A percentile compares a stretch with the other conserved stretches of the same genome.
These are phyloP conservation scores for Pythium coloratum DNA, from an alignment of 352 stramenopile genomes.

Conservation along the genomic window DNA sequence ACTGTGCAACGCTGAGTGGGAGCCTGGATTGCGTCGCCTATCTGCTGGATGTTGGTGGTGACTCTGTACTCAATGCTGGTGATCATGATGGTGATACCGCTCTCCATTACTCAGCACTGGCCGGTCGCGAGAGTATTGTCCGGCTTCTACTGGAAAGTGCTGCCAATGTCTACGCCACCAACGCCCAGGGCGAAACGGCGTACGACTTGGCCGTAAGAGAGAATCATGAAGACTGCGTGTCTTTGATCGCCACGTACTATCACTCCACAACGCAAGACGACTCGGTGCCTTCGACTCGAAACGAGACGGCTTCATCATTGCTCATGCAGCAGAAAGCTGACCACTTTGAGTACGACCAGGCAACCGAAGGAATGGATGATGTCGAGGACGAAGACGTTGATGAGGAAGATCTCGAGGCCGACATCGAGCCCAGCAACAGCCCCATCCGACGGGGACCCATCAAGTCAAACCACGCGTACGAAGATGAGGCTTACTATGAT, in stretches of 20 bases:
- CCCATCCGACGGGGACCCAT: conserved; percentile 30
- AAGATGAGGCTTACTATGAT: background rate
- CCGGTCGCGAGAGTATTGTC: conserved; percentile 61
- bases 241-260: conserved; percentile 62
- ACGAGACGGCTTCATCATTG: conserved; percentile 50
- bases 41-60: conserved; percentile 78
- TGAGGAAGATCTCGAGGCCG: conserved; percentile 19
- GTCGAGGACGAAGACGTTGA: conserved; percentile 11
- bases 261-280: conserved; percentile 28
- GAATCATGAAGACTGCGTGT: conserved; percentile 44
- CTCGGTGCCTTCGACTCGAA: conserved; percentile 32
- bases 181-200: conserved; percentile 61
- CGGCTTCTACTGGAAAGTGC: conserved; percentile 77
- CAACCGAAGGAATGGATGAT: conserved; percentile 19
- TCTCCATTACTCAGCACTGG: conserved; percentile 70
- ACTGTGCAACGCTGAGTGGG: conserved; percentile 65
- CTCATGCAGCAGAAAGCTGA: conserved; percentile 31
- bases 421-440: conserved; percentile 28
- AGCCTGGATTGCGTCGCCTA: conserved; percentile 75
- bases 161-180: conserved; percentile 61
- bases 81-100: conserved; percentile 77
- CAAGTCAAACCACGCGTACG: background rate
- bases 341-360: conserved; percentile 20
- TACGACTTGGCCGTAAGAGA: conserved; percentile 63
- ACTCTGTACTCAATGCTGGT: conserved; percentile 77